Evolutionary conservation across 331 rosid genomes (phyloP).

Genomic region (Malus hybrid): DNA sequence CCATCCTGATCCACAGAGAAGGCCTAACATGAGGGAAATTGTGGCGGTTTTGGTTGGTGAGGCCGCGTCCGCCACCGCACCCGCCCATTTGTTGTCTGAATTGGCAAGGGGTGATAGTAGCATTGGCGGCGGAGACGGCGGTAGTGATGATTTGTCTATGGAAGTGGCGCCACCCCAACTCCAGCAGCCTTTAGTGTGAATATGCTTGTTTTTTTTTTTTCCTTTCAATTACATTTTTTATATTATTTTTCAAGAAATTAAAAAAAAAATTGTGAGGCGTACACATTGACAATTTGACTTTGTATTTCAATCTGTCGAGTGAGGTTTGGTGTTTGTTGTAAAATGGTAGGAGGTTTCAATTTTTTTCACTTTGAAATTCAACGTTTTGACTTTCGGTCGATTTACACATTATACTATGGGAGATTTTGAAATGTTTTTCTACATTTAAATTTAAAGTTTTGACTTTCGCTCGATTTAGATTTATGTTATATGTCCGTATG

Average conservation of each 20-base stretch:
- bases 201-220: background rate
- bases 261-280: too few species aligned
- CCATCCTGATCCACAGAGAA: constrained; percentile 66
- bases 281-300: too few species aligned
- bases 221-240: background rate
- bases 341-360: too few species aligned
- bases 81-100: constrained; percentile 38
- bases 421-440: too few species aligned
- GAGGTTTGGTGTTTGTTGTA: too few species aligned
- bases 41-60: constrained; percentile 50
- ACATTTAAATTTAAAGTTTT: too few species aligned
- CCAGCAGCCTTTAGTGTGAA: constrained; percentile 12
- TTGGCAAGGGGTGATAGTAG: constrained; percentile 20
- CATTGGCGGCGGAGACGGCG: background rate
- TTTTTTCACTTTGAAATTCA: too few species aligned
- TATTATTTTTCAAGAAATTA: background rate
- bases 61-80: constrained; percentile 19
- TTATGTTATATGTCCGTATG: too few species aligned
- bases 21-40: constrained; percentile 81
- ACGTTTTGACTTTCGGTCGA: too few species aligned
- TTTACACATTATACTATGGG: too few species aligned
- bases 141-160: background rate
- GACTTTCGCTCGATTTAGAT: too few species aligned
- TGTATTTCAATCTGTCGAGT: too few species aligned
- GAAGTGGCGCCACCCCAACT: constrained; percentile 19